These are phyloP conservation scores for Nakazawaea siamensis DNA, from an alignment of 805 yeast genomes.

Conservation along the genomic window DNA sequence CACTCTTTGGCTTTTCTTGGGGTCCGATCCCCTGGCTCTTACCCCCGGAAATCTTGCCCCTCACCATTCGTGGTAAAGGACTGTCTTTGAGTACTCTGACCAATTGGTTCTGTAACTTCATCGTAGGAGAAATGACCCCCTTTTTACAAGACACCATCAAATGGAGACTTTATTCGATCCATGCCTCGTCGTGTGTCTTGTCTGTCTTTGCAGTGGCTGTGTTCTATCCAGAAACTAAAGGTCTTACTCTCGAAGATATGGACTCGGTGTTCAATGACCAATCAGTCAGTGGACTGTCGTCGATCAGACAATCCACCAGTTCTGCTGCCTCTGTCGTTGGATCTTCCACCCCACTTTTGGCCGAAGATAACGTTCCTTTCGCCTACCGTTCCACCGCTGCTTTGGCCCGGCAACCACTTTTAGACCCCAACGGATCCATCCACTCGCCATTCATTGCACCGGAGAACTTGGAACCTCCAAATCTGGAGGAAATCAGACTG, in stretches of 20 bases:
- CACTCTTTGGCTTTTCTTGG: conserved; percentile 83
- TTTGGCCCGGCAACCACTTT: conserved; percentile 18
- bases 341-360: conserved; percentile 2
- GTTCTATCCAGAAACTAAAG: conserved; percentile 85
- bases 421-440: conserved; percentile 4
- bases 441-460: conserved; percentile 16
- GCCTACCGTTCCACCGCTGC: conserved; percentile 13
- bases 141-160: conserved; percentile 63
- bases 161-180: conserved; percentile 75
- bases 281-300: conserved; percentile 18
- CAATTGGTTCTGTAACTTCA: conserved; percentile 84
- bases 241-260: conserved; percentile 85
- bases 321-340: not conserved
- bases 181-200: conserved; percentile 54
- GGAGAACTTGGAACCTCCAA: conserved; percentile 28
- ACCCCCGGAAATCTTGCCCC: conserved; percentile 78
- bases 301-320: conserved; percentile 2
- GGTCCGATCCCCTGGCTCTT: conserved; percentile 88
- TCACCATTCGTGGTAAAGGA: conserved; percentile 76
- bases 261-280: conserved; percentile 79
- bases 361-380: conserved; percentile 11
- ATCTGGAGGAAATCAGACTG: conserved; percentile 23
- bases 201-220: conserved; percentile 68
- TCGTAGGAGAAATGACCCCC: conserved; percentile 90
- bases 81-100: conserved; percentile 84